Percentiles rank a stretch among this genome's conserved stretches.
These are phyloP conservation scores for Chaetomiaceae sp. DNA, from an alignment of 2,329 filamentous ascomycete species.

Conservation along the genomic window DNA sequence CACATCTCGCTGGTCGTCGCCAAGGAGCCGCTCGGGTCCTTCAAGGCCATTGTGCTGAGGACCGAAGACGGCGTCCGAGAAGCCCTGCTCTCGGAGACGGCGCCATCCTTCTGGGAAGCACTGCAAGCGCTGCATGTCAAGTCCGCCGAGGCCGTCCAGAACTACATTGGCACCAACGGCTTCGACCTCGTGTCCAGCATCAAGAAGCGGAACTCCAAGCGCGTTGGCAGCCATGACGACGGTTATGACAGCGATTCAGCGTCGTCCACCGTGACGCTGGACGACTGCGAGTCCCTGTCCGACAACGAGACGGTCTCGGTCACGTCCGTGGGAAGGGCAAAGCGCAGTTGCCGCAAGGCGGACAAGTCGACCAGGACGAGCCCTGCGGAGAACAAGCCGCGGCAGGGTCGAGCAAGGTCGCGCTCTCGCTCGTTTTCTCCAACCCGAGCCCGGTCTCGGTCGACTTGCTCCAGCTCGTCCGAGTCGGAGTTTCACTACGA, in stretches of 20 bases:
- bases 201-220: conserved; percentile 11
- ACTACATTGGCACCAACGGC: conserved; percentile 33
- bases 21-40: conserved; percentile 27
- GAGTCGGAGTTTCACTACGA: conserved; percentile 1
- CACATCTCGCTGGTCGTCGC: conserved; percentile 24
- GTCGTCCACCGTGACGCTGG: conserved; percentile 18
- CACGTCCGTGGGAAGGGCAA: conserved; percentile 6
- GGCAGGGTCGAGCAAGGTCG: conserved; percentile 17
- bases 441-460: conserved; percentile 13
- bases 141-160: conserved; percentile 37
- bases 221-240: conserved; percentile 6
- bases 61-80: conserved; percentile 25
- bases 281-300: conserved; percentile 21
- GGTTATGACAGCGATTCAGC: conserved; percentile 17
- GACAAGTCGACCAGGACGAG: conserved; percentile 9
- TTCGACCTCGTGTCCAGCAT: conserved; percentile 25
- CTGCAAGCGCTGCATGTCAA: conserved; percentile 36
- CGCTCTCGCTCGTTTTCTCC: conserved; percentile 17
- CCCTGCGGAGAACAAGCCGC: conserved; percentile 6
- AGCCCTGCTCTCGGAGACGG: conserved; percentile 33
- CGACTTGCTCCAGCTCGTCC: conserved; percentile 6
- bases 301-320: conserved; percentile 24
- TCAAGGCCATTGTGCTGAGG: conserved; percentile 27
- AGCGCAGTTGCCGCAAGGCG: conserved; percentile 5
- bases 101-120: conserved; percentile 30